phyloP scores from a whole-genome alignment of 495 filamentous ascomycete genomes.

The Thermothielavioides terrestris region DNA sequence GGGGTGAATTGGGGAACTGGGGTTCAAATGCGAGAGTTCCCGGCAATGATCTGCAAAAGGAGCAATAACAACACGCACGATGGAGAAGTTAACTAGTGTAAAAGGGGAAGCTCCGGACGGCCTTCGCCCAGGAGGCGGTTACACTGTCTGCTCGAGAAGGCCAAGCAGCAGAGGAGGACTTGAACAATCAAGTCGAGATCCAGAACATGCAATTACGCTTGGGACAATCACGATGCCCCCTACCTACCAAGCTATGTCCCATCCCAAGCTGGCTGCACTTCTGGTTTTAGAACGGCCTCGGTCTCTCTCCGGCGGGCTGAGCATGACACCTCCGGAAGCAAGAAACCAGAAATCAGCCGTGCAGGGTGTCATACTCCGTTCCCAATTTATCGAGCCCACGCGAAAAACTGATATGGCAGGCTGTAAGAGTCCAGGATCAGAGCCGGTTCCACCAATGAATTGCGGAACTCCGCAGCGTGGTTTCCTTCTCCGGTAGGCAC shows the following conservation, averaged over 20 bases:
- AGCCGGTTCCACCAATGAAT: conserved; percentile 1
- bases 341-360: not conserved
- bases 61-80: not conserved
- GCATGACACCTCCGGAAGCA: not conserved
- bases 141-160: not conserved
- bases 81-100: not conserved
- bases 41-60: not conserved
- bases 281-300: not conserved
- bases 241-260: conserved; percentile 1
- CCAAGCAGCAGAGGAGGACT: not conserved
- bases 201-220: not conserved
- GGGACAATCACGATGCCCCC: not conserved
- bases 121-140: not conserved
- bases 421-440: not conserved
- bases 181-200: not conserved
- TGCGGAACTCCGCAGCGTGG: not conserved
- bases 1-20: too few relatives aligned
- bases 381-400: not conserved
- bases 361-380: not conserved
- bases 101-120: conserved; percentile 1
- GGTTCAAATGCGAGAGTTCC: not conserved
- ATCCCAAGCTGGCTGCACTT: not conserved
- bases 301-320: not conserved
- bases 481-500: too few relatives aligned
- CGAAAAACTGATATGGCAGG: not conserved